Base-by-base conservation (phyloP, 352 stramenopile genomes). In the Phytophthora citrophthora region DNA sequence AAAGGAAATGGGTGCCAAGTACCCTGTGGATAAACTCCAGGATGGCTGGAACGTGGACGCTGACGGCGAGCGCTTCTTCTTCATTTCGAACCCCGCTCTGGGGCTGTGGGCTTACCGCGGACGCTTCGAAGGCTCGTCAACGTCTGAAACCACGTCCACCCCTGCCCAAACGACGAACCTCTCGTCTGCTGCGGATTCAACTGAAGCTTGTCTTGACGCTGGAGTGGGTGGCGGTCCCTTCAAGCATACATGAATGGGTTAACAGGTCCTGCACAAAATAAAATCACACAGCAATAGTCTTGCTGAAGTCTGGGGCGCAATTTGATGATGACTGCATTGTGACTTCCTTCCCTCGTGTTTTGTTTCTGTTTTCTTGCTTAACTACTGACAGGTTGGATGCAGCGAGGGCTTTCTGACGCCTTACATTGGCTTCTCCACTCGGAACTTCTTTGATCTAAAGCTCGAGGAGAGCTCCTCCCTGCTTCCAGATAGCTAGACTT, bases 81-180 rank as follows among this genome's bases (percentile, higher is more conserved):
- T 96, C 77, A 97, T 99, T 36, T 97, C 92, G 12, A 99, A 99
- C 72, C 97, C 97, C 5, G 95, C 97, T 13, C 74, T 99, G 20
- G 97, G 97, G 12, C 80, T 99, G 23, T 99, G 97, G 97, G 96
- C 96, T 46, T 95, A 89, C 46, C 81, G 86, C 43, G 86, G 88
- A 34, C 84, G 87, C 29, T 95, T 96, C 31, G 83, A 94, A 51
- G 64, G 70, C 39, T 90, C 77, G 0, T 61, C 68, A 26, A 32
- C 38, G 16, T 29, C 29, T 39, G 29, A 34, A 24, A 20, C 53
- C n/a, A 40, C 58, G 29, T 41, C 59, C 16, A 47, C 60, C 13
- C 51, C 54, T 36, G 20, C 56, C 38, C 3, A 76, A 70, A 32
- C 81, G 6, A 77, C 72, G 41, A 72, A 29, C 34, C 55, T 77